A percentile compares a stretch with the other conserved stretches of the same genome.
Conservation (phyloP, 73 alveolate genomes). For the Blepharisma japonicum region DNA sequence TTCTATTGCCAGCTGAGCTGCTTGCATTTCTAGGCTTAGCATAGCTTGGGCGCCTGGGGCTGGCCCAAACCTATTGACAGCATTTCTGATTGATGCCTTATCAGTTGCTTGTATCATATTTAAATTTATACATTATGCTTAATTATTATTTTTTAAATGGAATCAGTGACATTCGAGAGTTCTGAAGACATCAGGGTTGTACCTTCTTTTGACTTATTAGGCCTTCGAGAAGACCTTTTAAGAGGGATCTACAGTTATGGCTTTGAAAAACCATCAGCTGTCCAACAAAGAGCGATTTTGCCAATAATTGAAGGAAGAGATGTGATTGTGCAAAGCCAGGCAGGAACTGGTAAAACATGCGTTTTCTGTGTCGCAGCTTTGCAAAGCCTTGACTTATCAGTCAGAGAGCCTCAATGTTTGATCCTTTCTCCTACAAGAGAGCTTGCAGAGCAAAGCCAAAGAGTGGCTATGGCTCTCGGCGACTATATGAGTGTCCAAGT, state of each 20-base stretch:
- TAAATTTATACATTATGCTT: neutral
- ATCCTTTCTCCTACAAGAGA: slow-evolving; percentile 91
- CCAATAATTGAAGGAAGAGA: slow-evolving; percentile 89
- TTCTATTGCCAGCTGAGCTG: slow-evolving; percentile 67
- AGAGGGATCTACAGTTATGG: slow-evolving; percentile 95
- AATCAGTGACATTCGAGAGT: slow-evolving; percentile 39
- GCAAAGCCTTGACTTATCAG: slow-evolving; percentile 67
- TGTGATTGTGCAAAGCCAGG: slow-evolving; percentile 75
- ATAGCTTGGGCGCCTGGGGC: slow-evolving; percentile 89
- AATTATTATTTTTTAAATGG: too few species aligned
- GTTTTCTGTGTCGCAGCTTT: slow-evolving; percentile 94
- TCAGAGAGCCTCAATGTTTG: slow-evolving; percentile 82
- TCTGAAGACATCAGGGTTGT: slow-evolving; percentile 76
- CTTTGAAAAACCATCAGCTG: slow-evolving; percentile 95
- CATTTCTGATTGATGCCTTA: neutral
- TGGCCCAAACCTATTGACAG: slow-evolving; percentile 67
- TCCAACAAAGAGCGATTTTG: slow-evolving; percentile 90
- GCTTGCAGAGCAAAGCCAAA: slow-evolving; percentile 85
- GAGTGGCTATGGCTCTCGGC: slow-evolving; percentile 89
- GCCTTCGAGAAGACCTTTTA: slow-evolving; percentile 85
- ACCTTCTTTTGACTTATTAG: slow-evolving; percentile 80
- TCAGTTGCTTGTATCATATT: slow-evolving; percentile 26
- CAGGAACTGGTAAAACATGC: slow-evolving; percentile 99
- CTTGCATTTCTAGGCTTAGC: slow-evolving; percentile 72
- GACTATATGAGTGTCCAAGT: slow-evolving; percentile 87